Conservation (phyloP, 352 stramenopile genomes). For the Phytophthora gonapodyides region DNA sequence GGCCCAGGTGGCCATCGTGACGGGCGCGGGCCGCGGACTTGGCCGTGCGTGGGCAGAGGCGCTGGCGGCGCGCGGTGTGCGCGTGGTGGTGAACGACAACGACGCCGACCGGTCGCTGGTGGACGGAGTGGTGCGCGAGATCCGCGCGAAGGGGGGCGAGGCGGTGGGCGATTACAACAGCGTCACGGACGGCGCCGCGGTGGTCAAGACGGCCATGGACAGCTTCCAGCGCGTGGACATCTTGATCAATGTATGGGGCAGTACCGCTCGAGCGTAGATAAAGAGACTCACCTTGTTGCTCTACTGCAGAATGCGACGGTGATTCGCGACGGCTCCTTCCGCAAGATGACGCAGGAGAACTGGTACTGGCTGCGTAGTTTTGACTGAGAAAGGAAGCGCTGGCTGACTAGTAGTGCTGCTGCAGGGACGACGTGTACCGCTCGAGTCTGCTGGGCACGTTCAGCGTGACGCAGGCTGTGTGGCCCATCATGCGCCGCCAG, state of each 20-base stretch:
- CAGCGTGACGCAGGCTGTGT: conserved; percentile 64
- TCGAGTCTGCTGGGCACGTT: conserved; percentile 68
- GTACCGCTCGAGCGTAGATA: conserved; percentile 7
- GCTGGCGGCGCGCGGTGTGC: conserved; percentile 50
- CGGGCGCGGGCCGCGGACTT: conserved; percentile 54
- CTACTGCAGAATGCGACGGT: conserved; percentile 65
- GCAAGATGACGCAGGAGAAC: conserved; percentile 66
- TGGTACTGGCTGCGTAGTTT: conserved; percentile 39
- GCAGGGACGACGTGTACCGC: conserved; percentile 64
- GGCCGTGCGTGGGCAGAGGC: conserved; percentile 57
- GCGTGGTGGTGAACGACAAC: conserved; percentile 74
- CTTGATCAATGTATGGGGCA: conserved; percentile 68
- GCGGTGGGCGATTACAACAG: conserved; percentile 57
- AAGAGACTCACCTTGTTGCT: conserved; percentile 13
- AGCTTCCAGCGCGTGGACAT: conserved; percentile 65
- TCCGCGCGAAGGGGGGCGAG: conserved; percentile 42
- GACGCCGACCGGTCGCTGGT: conserved; percentile 53
- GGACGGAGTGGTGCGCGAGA: conserved; percentile 46
- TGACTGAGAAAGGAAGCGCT: background rate
- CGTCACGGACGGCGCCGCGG: conserved; percentile 49
- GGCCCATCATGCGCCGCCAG: conserved; percentile 71
- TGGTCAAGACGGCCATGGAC: conserved; percentile 53
- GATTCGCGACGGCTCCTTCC: conserved; percentile 75
- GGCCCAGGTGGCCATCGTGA: conserved; percentile 73
- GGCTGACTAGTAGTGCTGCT: conserved; percentile 9